phyloP scores from a whole-genome alignment of 2,329 filamentous ascomycete species.

The Fusarium humuli region DNA sequence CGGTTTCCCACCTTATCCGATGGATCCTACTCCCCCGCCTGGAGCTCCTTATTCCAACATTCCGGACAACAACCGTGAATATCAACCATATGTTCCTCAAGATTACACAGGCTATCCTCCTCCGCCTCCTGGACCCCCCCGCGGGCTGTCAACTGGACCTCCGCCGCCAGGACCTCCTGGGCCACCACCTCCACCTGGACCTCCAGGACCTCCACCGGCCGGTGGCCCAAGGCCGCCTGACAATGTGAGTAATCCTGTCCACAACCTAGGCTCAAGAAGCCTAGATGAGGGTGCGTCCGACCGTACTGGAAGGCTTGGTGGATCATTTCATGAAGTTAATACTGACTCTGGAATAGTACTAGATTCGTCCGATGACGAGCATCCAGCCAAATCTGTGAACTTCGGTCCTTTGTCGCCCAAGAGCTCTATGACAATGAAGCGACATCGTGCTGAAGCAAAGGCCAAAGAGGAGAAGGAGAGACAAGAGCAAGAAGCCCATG shows the following conservation, averaged over 20 bases:
- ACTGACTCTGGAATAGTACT: constrained; percentile 48
- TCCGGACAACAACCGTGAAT: constrained; percentile 51
- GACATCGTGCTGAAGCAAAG: constrained; percentile 52
- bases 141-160: constrained; percentile 24
- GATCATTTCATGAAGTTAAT: background rate
- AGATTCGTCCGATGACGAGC: constrained; percentile 28
- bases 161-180: constrained; percentile 47
- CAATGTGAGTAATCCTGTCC: constrained; percentile 59
- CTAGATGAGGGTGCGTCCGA: constrained; percentile 55
- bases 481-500: constrained; percentile 32
- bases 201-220: constrained; percentile 50
- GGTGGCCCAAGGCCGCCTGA: constrained; percentile 53
- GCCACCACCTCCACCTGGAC: constrained; percentile 46
- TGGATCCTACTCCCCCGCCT: constrained; percentile 43
- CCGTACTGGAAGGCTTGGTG: constrained; percentile 44
- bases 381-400: constrained; percentile 55
- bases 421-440: constrained; percentile 59
- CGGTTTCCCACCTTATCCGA: constrained; percentile 59
- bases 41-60: constrained; percentile 53
- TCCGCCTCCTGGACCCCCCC: constrained; percentile 52
- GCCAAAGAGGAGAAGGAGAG: constrained; percentile 39
- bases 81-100: constrained; percentile 56
- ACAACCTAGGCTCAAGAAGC: constrained; percentile 43
- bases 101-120: constrained; percentile 58
- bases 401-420: constrained; percentile 64